phyloP scores from a whole-genome alignment of 73 alveolate genomes.

The Tetrahymena borealis region DNA sequence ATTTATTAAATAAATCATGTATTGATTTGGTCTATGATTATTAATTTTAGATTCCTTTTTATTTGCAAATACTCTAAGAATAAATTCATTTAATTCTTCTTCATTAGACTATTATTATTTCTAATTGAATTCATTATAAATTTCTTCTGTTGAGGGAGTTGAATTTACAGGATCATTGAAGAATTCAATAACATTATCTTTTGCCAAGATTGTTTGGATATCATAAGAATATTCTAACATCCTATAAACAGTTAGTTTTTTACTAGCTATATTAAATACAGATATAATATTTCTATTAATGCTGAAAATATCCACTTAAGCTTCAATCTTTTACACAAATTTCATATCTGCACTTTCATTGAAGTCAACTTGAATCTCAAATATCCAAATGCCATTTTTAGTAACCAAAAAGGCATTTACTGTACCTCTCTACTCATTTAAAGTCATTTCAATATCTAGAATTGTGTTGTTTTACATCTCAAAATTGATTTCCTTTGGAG shows the following conservation, averaged over 20 bases:
- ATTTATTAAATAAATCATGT: background rate
- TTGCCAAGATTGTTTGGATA: background rate
- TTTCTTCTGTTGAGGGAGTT: background rate
- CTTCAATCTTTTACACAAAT: background rate
- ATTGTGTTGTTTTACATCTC: background rate
- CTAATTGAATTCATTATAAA: background rate
- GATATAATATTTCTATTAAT: background rate
- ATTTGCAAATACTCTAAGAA: background rate
- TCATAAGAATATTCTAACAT: background rate
- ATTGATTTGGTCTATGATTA: background rate
- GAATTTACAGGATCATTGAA: background rate
- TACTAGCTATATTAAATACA: background rate
- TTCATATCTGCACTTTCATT: background rate
- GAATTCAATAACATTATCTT: background rate
- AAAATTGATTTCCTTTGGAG: background rate
- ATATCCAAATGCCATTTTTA: background rate
- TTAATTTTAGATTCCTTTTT: background rate
- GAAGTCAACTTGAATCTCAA: background rate
- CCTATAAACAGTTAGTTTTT: background rate
- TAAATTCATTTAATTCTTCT: background rate
- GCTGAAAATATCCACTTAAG: background rate
- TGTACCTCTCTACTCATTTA: background rate
- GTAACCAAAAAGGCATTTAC: background rate
- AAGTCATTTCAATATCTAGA: background rate
- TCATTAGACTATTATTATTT: background rate